These are phyloP conservation scores for Cladosporium phlei DNA, from an alignment of 2,329 filamentous ascomycete genomes.

Conservation along the genomic window DNA sequence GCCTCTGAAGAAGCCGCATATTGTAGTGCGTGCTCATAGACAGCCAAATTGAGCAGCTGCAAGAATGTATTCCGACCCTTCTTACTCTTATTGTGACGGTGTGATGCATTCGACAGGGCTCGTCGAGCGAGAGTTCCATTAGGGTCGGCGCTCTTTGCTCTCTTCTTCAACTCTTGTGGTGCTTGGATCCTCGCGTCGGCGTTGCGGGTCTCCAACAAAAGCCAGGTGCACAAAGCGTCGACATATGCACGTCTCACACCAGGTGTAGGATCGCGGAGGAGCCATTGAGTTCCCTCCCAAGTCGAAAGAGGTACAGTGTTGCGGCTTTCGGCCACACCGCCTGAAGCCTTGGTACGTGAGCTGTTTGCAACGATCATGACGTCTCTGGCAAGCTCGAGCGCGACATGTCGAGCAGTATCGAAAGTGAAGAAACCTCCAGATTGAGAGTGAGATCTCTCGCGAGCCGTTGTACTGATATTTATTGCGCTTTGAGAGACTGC, in stretches of 20 bases:
- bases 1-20: slow-evolving; percentile 54
- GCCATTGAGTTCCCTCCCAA: slow-evolving; percentile 96
- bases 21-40: slow-evolving; percentile 84
- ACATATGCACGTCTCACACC: slow-evolving; percentile 79
- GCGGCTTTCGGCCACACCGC: slow-evolving; percentile 48
- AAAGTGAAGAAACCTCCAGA: slow-evolving; percentile 59
- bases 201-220: slow-evolving; percentile 40
- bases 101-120: slow-evolving; percentile 65
- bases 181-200: slow-evolving; percentile 26
- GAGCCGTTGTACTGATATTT: slow-evolving; percentile 39
- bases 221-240: slow-evolving; percentile 78
- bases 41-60: slow-evolving; percentile 73
- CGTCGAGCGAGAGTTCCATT: slow-evolving; percentile 48
- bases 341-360: slow-evolving; percentile 16
- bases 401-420: slow-evolving; percentile 56
- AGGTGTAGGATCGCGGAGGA: slow-evolving; percentile 73
- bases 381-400: slow-evolving; percentile 73
- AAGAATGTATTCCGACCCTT: slow-evolving; percentile 66
- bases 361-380: slow-evolving; percentile 76
- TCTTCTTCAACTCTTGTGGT: slow-evolving; percentile 25
- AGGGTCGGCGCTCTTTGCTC: slow-evolving; percentile 33
- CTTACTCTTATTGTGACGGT: slow-evolving; percentile 47
- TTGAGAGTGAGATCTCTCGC: slow-evolving; percentile 42
- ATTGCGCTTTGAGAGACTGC: slow-evolving; percentile 47
- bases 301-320: slow-evolving; percentile 67